Evolutionary conservation across 208 protist species (phyloP).

Genomic region (Leishmania turanica): DNA sequence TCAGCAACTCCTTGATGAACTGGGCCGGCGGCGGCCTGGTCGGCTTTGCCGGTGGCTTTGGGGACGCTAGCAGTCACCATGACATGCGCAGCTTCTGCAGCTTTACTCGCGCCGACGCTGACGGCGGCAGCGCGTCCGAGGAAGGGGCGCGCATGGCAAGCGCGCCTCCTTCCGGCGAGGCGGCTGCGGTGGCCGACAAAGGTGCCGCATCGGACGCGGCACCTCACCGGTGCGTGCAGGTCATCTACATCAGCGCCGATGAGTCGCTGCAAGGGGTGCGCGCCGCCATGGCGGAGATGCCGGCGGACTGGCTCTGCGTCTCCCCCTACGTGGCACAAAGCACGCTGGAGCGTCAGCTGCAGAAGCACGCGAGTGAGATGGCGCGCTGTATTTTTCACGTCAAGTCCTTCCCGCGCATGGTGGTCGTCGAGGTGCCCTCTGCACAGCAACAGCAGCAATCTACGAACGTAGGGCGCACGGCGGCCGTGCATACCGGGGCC

Average conservation of each 20-base stretch:
- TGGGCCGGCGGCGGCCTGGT: slow-evolving; percentile 6
- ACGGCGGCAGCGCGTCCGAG: slow-evolving; percentile 8
- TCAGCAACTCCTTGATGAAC: background rate
- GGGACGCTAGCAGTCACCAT: slow-evolving; percentile 10
- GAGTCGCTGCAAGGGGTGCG: slow-evolving; percentile 36
- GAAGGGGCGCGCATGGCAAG: slow-evolving; percentile 14
- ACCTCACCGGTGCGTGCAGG: slow-evolving; percentile 33
- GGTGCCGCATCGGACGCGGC: background rate
- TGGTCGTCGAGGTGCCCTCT: slow-evolving; percentile 39
- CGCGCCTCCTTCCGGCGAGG: slow-evolving; percentile 11
- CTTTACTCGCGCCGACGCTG: slow-evolving; percentile 4
- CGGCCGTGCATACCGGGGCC: background rate
- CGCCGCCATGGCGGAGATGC: slow-evolving; percentile 36
- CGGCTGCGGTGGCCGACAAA: background rate
- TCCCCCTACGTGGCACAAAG: slow-evolving; percentile 21
- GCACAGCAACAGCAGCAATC: background rate
- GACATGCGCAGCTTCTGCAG: slow-evolving; percentile 23
- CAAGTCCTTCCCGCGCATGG: slow-evolving; percentile 57
- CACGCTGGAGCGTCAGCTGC: slow-evolving; percentile 15
- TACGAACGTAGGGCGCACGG: background rate
- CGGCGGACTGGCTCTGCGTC: slow-evolving; percentile 55
- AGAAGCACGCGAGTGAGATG: slow-evolving; percentile 14
- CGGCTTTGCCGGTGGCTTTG: slow-evolving; percentile 8
- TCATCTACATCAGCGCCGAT: slow-evolving; percentile 72
- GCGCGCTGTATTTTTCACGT: slow-evolving; percentile 41